phyloP scores from a whole-genome alignment of 805 yeast genomes.

The Barnettozyma californica region DNA sequence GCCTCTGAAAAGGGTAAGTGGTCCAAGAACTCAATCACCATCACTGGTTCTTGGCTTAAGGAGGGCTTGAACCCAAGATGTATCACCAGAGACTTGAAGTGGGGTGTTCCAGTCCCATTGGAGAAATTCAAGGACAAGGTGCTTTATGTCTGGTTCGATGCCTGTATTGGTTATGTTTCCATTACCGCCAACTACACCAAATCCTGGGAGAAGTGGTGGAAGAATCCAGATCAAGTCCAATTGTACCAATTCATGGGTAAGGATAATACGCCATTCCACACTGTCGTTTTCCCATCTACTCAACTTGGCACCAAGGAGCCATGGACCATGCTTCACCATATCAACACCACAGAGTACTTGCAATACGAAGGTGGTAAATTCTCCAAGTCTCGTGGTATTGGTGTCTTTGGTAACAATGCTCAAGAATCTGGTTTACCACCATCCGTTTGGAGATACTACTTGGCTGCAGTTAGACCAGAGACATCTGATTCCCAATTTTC shows the following conservation, averaged over 20 bases:
- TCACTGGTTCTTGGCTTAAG: slow-evolving; percentile 89
- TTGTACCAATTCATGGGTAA: slow-evolving; percentile 98
- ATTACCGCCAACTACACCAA: slow-evolving; percentile 89
- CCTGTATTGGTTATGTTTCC: slow-evolving; percentile 93
- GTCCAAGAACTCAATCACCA: slow-evolving; percentile 87
- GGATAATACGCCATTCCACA: slow-evolving; percentile 98
- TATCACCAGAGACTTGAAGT: slow-evolving; percentile 91
- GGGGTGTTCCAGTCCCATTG: slow-evolving; percentile 99
- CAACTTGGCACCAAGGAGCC: slow-evolving; percentile 81
- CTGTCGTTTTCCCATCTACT: slow-evolving; percentile 94
- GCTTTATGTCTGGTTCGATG: slow-evolving; percentile 98
- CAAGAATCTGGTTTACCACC: slow-evolving; percentile 87
- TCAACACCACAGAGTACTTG: slow-evolving; percentile 91
- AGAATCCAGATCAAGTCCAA: slow-evolving; percentile 79
- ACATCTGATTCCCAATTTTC: slow-evolving; percentile 94
- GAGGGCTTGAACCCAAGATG: slow-evolving; percentile 93
- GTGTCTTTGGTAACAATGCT: slow-evolving; percentile 98
- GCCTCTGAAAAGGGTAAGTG: slow-evolving; percentile 73
- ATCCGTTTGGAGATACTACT: slow-evolving; percentile 96
- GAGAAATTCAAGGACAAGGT: slow-evolving; percentile 85
- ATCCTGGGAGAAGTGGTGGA: slow-evolving; percentile 92
- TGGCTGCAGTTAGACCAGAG: slow-evolving; percentile 92
- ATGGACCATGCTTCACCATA: slow-evolving; percentile 89
- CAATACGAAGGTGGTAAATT: slow-evolving; percentile 98
- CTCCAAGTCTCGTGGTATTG: slow-evolving; percentile 95